Base-by-base conservation (phyloP, 73 alveolate genomes). In the Paramecium caudatum region DNA sequence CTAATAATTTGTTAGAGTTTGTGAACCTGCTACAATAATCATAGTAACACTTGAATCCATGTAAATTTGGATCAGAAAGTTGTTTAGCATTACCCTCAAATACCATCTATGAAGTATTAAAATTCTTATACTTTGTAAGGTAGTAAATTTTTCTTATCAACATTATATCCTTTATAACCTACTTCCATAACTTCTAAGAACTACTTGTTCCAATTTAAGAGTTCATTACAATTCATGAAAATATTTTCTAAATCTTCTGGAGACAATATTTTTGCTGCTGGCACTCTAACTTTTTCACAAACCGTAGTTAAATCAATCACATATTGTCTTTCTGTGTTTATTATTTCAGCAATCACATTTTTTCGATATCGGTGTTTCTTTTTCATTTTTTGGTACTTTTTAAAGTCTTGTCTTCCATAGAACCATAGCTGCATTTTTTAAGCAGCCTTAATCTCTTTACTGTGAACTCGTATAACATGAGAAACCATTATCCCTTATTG, bases 291-390 rank as follows among this genome's bases (percentile, higher is more conserved):
- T 37, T 36, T 27, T 41, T 74, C 88, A 41, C 62, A 37, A 0
- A 74, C 43, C 16, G 43, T 19, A 3, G 43, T 2, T 13, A 74
- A 23, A 74, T 74, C 88, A 37, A 21, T 74, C 4, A 36, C 62
- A 43, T 74, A 74, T 17, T 27, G 19, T 43, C 88, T 36, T 13
- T 74, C 88, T 27, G 88, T 74, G 21, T 74, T 45, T 74, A 74
- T 45, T n/a, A 74, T 37, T 74, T 74, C 88, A 41, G 43, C 39
- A 6, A 74, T 74, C 10, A 74, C 88, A 74, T 74, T 74, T 30
- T 74, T 41, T 74, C 88, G 36, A 74, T 74, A 74, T 74, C 88
- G 36, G 43, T 74, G 47, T 37, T 74, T 37, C 55, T 74, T 74
- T 45, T 41, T 41, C 68, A 74, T 41, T 46, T 74, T 74, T 74